These are phyloP conservation scores for Anisodus tanguticus DNA, from an alignment of 257 asterid species.

Conservation along the genomic window DNA sequence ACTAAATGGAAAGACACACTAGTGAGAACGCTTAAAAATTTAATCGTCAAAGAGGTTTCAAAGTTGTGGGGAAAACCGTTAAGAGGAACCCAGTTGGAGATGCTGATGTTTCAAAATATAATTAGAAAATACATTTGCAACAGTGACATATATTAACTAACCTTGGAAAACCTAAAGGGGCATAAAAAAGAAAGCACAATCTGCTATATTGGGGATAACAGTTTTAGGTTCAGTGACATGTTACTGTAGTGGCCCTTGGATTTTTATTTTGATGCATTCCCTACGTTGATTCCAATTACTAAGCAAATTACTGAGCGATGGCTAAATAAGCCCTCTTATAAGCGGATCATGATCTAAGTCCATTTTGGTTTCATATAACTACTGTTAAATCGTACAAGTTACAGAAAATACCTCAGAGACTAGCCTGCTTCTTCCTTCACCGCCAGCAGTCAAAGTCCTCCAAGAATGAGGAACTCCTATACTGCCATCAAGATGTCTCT, in stretches of 20 bases:
- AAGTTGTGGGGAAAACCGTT: neutral
- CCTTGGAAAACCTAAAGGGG: neutral
- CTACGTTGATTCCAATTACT: neutral
- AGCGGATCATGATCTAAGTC: neutral
- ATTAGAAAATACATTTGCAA: neutral
- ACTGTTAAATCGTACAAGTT: neutral
- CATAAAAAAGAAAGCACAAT: neutral
- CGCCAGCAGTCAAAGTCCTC: constrained; percentile 55
- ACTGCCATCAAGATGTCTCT: constrained; percentile 73
- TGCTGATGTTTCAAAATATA: neutral
- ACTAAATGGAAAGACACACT: neutral
- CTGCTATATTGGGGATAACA: neutral
- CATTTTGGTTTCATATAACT: neutral
- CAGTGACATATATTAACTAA: neutral
- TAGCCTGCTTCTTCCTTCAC: constrained; percentile 80
- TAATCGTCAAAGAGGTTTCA: neutral
- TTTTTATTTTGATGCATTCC: constrained; percentile 14
- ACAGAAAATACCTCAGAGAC: constrained; percentile 71
- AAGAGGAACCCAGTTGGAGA: neutral
- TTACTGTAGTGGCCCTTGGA: constrained; percentile 10
- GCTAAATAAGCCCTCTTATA: no score
- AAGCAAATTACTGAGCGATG: neutral
- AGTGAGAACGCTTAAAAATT: neutral
- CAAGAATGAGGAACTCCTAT: constrained; percentile 58
- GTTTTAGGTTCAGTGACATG: neutral